Evolutionary conservation across 2,329 filamentous ascomycete species (phyloP).

Genomic region (Pseudocercospora ulei): DNA sequence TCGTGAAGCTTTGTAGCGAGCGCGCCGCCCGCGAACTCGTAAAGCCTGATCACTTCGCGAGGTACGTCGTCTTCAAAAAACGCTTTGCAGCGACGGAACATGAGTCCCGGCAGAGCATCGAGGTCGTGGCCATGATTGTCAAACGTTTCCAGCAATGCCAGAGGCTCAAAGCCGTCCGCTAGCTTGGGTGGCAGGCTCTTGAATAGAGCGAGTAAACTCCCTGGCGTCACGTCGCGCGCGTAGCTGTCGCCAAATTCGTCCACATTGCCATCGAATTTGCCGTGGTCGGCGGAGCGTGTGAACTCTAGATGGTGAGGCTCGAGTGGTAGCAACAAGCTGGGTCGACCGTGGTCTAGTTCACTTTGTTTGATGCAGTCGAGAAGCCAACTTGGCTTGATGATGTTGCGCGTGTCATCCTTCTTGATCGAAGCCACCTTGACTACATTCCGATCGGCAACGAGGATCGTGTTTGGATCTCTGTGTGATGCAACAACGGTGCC

Average conservation of each 20-base stretch:
- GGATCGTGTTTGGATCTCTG: slow-evolving; percentile 53
- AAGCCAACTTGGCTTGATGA: slow-evolving; percentile 74
- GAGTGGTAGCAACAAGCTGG: slow-evolving; percentile 54
- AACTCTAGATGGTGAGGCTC: slow-evolving; percentile 64
- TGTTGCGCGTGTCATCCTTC: slow-evolving; percentile 59
- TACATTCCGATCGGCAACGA: slow-evolving; percentile 67
- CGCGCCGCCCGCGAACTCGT: slow-evolving; percentile 59
- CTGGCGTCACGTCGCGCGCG: slow-evolving; percentile 54
- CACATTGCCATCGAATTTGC: slow-evolving; percentile 51
- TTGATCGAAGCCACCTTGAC: slow-evolving; percentile 77
- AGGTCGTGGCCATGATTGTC: slow-evolving; percentile 49
- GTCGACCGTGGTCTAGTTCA: slow-evolving; percentile 41
- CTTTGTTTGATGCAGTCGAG: slow-evolving; percentile 63
- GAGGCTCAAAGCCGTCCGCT: slow-evolving; percentile 38
- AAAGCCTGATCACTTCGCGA: slow-evolving; percentile 15
- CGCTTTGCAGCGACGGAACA: slow-evolving; percentile 44
- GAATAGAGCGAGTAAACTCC: slow-evolving; percentile 52
- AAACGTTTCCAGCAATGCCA: slow-evolving; percentile 49
- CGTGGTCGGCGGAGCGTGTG: slow-evolving; percentile 49
- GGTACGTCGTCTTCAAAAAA: slow-evolving; percentile 39
- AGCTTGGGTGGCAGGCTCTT: slow-evolving; percentile 46
- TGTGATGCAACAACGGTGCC: slow-evolving; percentile 69
- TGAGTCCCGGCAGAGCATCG: slow-evolving; percentile 43
- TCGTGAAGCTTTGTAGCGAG: slow-evolving; percentile 47
- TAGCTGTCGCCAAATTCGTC: slow-evolving; percentile 81